Base-by-base conservation (phyloP, 2,329 filamentous ascomycete genomes). In the Cercospora sp. region DNA sequence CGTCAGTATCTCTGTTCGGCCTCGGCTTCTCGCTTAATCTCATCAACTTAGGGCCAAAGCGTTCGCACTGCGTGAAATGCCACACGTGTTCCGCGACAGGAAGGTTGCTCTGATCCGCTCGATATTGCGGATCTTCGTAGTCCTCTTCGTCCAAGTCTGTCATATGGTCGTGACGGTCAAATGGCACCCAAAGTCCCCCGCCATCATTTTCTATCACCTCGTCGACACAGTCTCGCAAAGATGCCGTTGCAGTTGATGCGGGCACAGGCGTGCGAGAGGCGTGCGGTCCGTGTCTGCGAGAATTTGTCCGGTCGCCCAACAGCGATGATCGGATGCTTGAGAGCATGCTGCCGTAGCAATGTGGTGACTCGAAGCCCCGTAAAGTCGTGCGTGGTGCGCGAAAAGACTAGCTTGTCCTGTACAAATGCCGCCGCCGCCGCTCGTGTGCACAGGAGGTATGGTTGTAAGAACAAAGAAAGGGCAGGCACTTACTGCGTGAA, bases 401-500 rank as follows among this genome's bases (percentile, higher is more conserved):
- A 18, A 20, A 20, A 16, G 12, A 31, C 30, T 23, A 23, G 12
- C 45, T 51, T 7, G 20, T 30, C 53, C 53, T 13, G 53, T 30
- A 16, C 23, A 13, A 23, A 42, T 61, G 59, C 59, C 62, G 31
- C 51, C 18, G 61, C 8, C 62, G 28, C 48, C 42, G 42, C 12
- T 30, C 63, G 64, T 26, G 60, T 23, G 30, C 53, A 58, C 26
- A 20, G 26, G 53, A 30, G 16, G 16, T 18, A 12, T 42, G 18
- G 36, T 45, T 20, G 36, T 12, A 5, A 28, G 59, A 45, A 36
- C 18, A 48, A 60, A 53, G 20, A 45, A 67, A 63, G 58, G 48
- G 57, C 65, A 63, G 64, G 51, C 64, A 79, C 93, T 83, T 91
- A 96, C 94, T 98, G 94, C 82, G 94, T 98, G 85, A 98, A 98